Evolutionary conservation across 2,329 filamentous ascomycete species (phyloP).

Genomic region (Penicillium sp.): DNA sequence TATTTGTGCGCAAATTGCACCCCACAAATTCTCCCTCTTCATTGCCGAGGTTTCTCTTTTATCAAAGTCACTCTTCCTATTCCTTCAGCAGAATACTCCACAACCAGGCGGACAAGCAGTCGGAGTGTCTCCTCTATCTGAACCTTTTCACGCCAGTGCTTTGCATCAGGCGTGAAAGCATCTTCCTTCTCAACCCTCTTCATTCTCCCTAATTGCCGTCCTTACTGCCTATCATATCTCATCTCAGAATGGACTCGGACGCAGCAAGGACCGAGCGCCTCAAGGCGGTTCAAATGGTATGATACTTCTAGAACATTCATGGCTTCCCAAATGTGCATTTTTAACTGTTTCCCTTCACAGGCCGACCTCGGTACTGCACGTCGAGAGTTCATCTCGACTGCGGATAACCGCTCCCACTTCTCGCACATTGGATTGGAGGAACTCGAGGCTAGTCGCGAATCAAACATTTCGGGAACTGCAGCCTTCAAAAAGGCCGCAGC

Average conservation of each 20-base stretch:
- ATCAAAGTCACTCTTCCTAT: too few relatives aligned
- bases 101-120: too few relatives aligned
- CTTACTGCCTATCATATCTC: background rate
- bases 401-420: conserved; percentile 20
- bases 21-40: too few relatives aligned
- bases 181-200: background rate
- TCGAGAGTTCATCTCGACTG: conserved; percentile 38
- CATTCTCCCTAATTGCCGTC: background rate
- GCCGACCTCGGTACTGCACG: conserved; percentile 39
- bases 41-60: too few relatives aligned
- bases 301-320: background rate
- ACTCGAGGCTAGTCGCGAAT: conserved; percentile 30
- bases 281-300: conserved; percentile 31
- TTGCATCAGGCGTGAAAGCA: background rate
- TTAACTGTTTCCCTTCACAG: conserved; percentile 20
- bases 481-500: conserved; percentile 26
- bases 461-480: conserved; percentile 31
- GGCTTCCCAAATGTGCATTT: background rate
- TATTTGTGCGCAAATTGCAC: too few relatives aligned
- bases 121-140: background rate
- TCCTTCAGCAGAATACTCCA: too few relatives aligned
- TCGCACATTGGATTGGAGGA: conserved; percentile 17
- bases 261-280: background rate
- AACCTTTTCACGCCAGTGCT: background rate
- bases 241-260: background rate